These are phyloP conservation scores for Phytopythium kandeliae DNA, from an alignment of 352 stramenopile species.

Conservation along the genomic window DNA sequence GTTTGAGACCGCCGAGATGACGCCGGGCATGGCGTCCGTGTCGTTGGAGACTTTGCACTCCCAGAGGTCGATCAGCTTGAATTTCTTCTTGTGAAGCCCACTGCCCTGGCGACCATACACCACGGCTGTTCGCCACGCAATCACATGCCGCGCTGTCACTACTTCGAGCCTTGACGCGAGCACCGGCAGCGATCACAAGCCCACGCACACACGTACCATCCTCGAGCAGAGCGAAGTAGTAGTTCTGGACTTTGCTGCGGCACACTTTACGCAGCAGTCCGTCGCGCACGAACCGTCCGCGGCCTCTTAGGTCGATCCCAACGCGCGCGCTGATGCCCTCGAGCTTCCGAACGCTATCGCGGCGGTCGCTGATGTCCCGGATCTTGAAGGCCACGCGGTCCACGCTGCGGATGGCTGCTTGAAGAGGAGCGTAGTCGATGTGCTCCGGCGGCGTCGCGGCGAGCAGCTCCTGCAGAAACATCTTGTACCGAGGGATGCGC, in stretches of 20 bases:
- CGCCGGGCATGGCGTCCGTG: constrained; percentile 58
- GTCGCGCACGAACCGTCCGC: constrained; percentile 61
- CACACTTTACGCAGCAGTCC: constrained; percentile 83
- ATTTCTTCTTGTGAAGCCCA: constrained; percentile 77
- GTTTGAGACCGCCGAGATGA: constrained; percentile 58
- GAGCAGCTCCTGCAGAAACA: constrained; percentile 77
- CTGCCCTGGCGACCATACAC: constrained; percentile 56
- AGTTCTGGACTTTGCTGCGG: constrained; percentile 75
- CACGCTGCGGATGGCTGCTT: constrained; percentile 68
- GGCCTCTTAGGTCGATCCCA: constrained; percentile 57
- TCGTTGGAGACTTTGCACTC: constrained; percentile 75
- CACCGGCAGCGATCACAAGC: too few species aligned
- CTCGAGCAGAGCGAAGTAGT: constrained; percentile 82
- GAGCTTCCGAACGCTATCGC: constrained; percentile 62
- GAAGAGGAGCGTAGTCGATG: constrained; percentile 64
- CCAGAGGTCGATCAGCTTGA: constrained; percentile 71
- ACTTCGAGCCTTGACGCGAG: too few species aligned
- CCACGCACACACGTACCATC: constrained; percentile 74
- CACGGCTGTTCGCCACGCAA: constrained; percentile 29
- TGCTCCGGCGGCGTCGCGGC: constrained; percentile 60
- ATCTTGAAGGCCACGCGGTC: constrained; percentile 73
- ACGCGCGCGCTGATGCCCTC: constrained; percentile 55
- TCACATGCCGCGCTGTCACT: constrained; percentile 1
- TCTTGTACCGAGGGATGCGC: constrained; percentile 79
- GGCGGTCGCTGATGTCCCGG: constrained; percentile 70